Evolutionary conservation across 1,284 basidiomycete genomes (phyloP).

Genomic region (Tilletia horrida): DNA sequence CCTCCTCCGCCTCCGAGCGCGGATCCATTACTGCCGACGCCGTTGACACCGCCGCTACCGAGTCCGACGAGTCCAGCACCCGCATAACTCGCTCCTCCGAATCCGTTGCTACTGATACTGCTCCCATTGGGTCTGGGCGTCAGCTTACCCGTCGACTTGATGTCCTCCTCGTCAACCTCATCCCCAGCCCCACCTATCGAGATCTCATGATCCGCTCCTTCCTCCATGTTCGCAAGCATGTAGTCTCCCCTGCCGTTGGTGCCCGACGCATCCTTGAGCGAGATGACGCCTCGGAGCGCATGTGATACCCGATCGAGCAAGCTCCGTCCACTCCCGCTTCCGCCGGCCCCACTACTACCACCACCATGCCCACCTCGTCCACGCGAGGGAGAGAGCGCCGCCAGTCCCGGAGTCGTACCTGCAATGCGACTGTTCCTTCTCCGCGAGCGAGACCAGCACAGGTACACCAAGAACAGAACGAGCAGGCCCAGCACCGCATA

Average conservation of each 20-base stretch:
- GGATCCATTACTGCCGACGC: too few relatives aligned
- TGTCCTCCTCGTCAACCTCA: constrained; percentile 7
- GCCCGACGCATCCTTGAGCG: constrained; percentile 3
- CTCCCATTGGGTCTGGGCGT: constrained; percentile 5
- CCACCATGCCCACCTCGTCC: not conserved
- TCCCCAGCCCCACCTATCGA: constrained; percentile 11
- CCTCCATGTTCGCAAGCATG: constrained; percentile 47
- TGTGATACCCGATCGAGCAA: not conserved
- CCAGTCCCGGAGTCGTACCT: not conserved
- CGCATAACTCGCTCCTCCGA: too few relatives aligned
- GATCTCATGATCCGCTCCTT: constrained; percentile 25
- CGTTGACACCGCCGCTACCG: too few relatives aligned
- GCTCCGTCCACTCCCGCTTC: constrained; percentile 23
- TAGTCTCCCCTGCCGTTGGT: constrained; percentile 38
- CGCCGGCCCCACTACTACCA: not conserved
- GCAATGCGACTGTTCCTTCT: not conserved
- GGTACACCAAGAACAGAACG: constrained; percentile 31
- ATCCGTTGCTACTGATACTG: too few relatives aligned
- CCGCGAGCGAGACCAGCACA: constrained; percentile 36
- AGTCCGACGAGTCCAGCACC: too few relatives aligned
- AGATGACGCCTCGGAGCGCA: constrained; percentile 3
- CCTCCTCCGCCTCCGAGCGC: too few relatives aligned
- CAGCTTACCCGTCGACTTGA: constrained; percentile 1
- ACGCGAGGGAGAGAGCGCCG: too few relatives aligned
- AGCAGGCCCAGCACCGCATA: constrained; percentile 26